phyloP scores from a whole-genome alignment of 1,139 yeast species.

The Sugiyamaella paludigena region DNA sequence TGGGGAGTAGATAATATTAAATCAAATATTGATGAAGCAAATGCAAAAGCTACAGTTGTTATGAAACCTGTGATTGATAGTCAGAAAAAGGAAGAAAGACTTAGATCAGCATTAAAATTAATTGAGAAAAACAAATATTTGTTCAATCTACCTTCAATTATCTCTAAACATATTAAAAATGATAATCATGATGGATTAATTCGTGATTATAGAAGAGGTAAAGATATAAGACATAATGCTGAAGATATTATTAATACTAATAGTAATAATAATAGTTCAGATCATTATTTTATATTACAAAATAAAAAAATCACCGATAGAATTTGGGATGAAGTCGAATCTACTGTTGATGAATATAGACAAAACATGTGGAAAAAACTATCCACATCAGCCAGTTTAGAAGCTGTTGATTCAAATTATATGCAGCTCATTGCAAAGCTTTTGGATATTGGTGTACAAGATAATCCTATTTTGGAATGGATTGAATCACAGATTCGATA shows the following conservation, averaged over 20 bases:
- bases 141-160: slow-evolving; percentile 67
- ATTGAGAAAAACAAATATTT: slow-evolving; percentile 60
- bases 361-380: slow-evolving; percentile 61
- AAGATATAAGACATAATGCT: slow-evolving; percentile 37
- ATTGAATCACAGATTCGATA: slow-evolving; percentile 47
- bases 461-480: slow-evolving; percentile 67
- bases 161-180: slow-evolving; percentile 52
- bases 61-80: slow-evolving; percentile 75
- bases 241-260: slow-evolving; percentile 29
- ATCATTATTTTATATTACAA: slow-evolving; percentile 21
- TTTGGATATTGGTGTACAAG: slow-evolving; percentile 56
- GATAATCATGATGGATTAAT: slow-evolving; percentile 71
- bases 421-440: slow-evolving; percentile 57
- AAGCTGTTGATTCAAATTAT: slow-evolving; percentile 44
- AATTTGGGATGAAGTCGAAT: slow-evolving; percentile 68
- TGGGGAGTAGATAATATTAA: slow-evolving; percentile 37
- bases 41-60: slow-evolving; percentile 54
- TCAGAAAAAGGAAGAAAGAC: slow-evolving; percentile 56
- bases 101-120: slow-evolving; percentile 59
- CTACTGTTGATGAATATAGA: slow-evolving; percentile 62
- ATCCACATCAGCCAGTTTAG: slow-evolving; percentile 34
- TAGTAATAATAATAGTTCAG: slow-evolving; percentile 17
- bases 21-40: slow-evolving; percentile 37
- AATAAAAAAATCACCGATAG: slow-evolving; percentile 43
- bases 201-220: slow-evolving; percentile 64